Evolutionary conservation across 176 grass and related monocot species (phyloP).

Genomic region (Cenchrus fungigraminus): DNA sequence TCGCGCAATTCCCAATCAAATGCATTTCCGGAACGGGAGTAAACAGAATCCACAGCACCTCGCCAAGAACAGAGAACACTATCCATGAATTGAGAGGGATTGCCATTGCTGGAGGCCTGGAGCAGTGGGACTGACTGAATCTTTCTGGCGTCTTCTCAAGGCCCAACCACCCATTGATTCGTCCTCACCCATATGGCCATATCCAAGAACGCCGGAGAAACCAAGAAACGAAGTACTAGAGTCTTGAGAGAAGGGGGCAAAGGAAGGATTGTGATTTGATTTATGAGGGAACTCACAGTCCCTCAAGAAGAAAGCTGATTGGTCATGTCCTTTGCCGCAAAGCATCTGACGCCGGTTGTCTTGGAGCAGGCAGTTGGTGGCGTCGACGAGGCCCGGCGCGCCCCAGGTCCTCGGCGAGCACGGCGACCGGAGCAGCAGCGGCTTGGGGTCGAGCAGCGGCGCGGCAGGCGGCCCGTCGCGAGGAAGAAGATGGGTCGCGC

Average conservation of each 20-base stretch:
- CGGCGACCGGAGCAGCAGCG: slow-evolving; percentile 53
- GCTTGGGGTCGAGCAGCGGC: slow-evolving; percentile 63
- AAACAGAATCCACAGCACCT: neutral
- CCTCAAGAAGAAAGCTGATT: too few relatives aligned
- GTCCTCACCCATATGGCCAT: neutral
- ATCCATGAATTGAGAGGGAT: neutral
- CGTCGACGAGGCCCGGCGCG: slow-evolving; percentile 66
- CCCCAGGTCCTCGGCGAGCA: slow-evolving; percentile 71
- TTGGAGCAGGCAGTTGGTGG: neutral
- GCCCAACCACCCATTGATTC: too few relatives aligned
- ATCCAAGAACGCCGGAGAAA: slow-evolving; percentile 11
- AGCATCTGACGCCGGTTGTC: too few relatives aligned
- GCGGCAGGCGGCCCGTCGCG: too few relatives aligned
- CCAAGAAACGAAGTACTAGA: neutral
- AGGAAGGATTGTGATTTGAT: neutral
- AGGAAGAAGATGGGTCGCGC: too few relatives aligned
- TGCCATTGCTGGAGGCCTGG: slow-evolving; percentile 8
- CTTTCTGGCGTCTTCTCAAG: neutral
- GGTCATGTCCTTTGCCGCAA: too few relatives aligned
- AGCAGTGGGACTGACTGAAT: neutral
- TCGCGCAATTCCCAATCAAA: neutral
- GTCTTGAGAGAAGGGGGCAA: too few relatives aligned
- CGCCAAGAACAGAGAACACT: slow-evolving; percentile 2
- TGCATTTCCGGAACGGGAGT: neutral
- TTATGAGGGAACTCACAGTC: slow-evolving; percentile 37